These are phyloP conservation scores for Acanthamoeba castellanii DNA, from an alignment of 208 protist species.

Conservation along the genomic window DNA sequence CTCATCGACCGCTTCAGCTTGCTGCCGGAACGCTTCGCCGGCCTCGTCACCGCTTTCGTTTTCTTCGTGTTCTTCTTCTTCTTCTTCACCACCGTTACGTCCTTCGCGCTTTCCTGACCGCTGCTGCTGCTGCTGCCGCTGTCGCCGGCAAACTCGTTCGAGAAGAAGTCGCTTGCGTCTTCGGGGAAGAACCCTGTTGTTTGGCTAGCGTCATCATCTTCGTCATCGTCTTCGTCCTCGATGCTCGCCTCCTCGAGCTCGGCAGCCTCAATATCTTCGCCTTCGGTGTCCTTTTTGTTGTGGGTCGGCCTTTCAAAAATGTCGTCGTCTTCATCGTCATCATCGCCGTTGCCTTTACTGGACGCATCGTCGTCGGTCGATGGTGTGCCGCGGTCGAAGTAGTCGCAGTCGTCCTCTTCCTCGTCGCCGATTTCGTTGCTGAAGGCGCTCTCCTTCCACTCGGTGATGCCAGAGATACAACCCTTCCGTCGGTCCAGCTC, in stretches of 20 bases:
- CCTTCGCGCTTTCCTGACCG: background rate
- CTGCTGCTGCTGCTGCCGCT: background rate
- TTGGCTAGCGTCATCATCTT: background rate
- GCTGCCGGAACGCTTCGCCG: background rate
- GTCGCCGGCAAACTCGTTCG: background rate
- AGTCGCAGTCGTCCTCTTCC: background rate
- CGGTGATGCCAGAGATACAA: background rate
- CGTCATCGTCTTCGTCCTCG: background rate
- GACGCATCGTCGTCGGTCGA: background rate
- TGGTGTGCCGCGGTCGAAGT: background rate
- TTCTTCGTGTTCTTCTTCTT: background rate
- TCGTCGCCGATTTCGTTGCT: background rate
- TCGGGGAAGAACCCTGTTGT: background rate
- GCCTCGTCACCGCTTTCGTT: background rate
- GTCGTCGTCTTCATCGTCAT: background rate
- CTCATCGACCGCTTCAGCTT: background rate
- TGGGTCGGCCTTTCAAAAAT: background rate
- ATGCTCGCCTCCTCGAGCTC: background rate
- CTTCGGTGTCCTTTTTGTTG: background rate
- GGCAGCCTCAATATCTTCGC: background rate
- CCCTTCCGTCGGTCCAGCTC: background rate
- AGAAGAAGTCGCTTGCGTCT: background rate
- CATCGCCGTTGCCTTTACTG: background rate
- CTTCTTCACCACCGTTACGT: background rate
- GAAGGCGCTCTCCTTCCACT: constrained; percentile 27